Conservation (phyloP, 1,139 yeast genomes). For the Kodamaea fungicola region DNA sequence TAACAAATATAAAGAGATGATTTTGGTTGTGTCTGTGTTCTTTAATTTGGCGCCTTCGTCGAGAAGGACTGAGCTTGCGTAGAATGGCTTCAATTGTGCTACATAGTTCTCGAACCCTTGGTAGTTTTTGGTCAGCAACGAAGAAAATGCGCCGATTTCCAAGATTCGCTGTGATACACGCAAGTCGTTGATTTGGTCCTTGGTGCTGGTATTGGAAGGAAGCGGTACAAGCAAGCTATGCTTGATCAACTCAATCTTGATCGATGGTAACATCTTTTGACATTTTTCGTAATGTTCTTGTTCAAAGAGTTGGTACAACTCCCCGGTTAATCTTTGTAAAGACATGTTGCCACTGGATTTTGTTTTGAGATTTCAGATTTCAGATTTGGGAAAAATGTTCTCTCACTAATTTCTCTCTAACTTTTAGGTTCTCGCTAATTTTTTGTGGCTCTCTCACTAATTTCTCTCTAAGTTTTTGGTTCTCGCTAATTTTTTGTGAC, state of each 20-base stretch:
- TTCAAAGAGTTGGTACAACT: conserved; percentile 63
- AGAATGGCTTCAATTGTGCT: conserved; percentile 76
- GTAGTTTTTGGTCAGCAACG: conserved; percentile 63
- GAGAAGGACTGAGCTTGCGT: conserved; percentile 47
- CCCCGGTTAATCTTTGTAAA: conserved; percentile 55
- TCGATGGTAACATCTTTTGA: conserved; percentile 58
- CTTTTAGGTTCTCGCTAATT: too few species aligned
- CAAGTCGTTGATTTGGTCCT: conserved; percentile 59
- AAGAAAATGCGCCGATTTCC: conserved; percentile 81
- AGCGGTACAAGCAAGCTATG: conserved; percentile 77
- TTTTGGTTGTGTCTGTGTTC: conserved; percentile 58
- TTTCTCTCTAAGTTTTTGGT: too few species aligned
- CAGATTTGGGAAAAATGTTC: too few species aligned
- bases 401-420: too few species aligned
- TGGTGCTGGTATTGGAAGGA: conserved; percentile 30
- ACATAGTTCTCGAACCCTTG: conserved; percentile 67
- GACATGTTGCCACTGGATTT: conserved; percentile 25
- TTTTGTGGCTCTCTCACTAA: too few species aligned
- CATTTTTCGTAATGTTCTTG: conserved; percentile 60
- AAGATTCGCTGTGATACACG: conserved; percentile 75
- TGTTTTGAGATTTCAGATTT: too few species aligned
- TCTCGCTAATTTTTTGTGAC: too few species aligned
- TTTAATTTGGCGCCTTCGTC: conserved; percentile 46
- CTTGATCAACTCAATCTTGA: conserved; percentile 77
- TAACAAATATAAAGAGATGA: conserved; percentile 73